phyloP scores from a whole-genome alignment of 2,329 filamentous ascomycete species.

The Mariannaea sp. region DNA sequence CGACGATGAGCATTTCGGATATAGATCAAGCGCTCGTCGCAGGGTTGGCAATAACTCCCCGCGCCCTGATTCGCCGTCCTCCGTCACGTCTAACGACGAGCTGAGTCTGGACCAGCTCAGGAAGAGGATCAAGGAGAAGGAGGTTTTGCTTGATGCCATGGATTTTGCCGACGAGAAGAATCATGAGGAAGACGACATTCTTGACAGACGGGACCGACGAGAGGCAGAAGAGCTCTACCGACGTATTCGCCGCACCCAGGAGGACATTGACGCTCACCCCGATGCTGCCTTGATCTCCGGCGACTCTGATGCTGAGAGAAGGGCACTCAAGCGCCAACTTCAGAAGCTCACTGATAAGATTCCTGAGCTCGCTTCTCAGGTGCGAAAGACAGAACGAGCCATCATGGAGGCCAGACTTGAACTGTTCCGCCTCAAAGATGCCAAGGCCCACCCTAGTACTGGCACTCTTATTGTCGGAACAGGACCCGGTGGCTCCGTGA shows the following conservation, averaged over 20 bases:
- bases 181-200: constrained; percentile 85
- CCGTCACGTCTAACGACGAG: constrained; percentile 76
- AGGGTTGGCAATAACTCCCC: constrained; percentile 81
- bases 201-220: constrained; percentile 87
- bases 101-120: constrained; percentile 83
- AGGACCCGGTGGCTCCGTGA: constrained; percentile 86
- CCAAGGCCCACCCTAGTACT: constrained; percentile 85
- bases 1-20: constrained; percentile 90
- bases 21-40: constrained; percentile 90
- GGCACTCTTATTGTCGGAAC: constrained; percentile 85
- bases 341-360: constrained; percentile 88
- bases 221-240: constrained; percentile 95
- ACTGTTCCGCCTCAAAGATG: constrained; percentile 90
- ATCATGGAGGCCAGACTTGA: constrained; percentile 92
- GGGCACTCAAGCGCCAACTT: constrained; percentile 84
- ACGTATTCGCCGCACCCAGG: constrained; percentile 86
- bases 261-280: constrained; percentile 92
- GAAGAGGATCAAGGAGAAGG: constrained; percentile 93
- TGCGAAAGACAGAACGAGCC: constrained; percentile 85
- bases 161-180: constrained; percentile 94
- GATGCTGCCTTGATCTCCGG: constrained; percentile 70
- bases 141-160: constrained; percentile 91
- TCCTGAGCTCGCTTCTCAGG: constrained; percentile 88
- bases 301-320: constrained; percentile 86
- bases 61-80: constrained; percentile 76